phyloP scores from a whole-genome alignment of 805 yeast species.

The Pichia nakasei region DNA sequence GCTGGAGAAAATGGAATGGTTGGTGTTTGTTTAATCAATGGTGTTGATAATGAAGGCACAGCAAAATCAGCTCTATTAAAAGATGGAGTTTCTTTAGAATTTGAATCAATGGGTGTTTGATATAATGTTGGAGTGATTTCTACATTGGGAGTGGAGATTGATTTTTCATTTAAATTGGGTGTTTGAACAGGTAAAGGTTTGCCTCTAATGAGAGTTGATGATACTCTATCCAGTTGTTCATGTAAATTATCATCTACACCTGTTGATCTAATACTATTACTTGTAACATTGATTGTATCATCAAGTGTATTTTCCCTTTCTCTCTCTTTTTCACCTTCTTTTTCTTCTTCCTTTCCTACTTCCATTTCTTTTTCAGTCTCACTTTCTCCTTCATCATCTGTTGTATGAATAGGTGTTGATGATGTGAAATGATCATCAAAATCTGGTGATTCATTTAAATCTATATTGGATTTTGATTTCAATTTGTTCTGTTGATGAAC shows the following conservation, averaged over 20 bases:
- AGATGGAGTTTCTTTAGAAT: background rate
- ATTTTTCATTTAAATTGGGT: no score
- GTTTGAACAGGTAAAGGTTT: background rate
- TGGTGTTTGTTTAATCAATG: background rate
- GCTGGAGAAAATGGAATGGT: constrained; percentile 14
- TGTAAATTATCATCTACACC: background rate
- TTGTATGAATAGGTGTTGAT: constrained; percentile 3
- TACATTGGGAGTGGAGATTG: no score
- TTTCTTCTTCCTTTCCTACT: background rate
- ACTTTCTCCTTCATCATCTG: background rate
- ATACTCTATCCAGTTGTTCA: background rate
- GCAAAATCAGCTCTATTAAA: background rate
- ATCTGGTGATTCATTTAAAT: constrained; percentile 7
- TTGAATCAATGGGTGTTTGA: background rate
- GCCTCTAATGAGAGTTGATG: background rate
- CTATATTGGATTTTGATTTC: constrained; percentile 9
- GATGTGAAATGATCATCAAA: background rate
- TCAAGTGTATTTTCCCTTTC: background rate
- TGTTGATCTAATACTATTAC: background rate
- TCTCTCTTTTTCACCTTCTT: background rate
- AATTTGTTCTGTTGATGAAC: background rate
- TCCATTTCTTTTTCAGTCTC: background rate
- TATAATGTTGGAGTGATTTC: no score
- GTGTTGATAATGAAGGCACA: background rate
- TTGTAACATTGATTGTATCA: background rate